Conservation (phyloP, 1,284 basidiomycete species). For the Cutaneotrichosporon mucoides region DNA sequence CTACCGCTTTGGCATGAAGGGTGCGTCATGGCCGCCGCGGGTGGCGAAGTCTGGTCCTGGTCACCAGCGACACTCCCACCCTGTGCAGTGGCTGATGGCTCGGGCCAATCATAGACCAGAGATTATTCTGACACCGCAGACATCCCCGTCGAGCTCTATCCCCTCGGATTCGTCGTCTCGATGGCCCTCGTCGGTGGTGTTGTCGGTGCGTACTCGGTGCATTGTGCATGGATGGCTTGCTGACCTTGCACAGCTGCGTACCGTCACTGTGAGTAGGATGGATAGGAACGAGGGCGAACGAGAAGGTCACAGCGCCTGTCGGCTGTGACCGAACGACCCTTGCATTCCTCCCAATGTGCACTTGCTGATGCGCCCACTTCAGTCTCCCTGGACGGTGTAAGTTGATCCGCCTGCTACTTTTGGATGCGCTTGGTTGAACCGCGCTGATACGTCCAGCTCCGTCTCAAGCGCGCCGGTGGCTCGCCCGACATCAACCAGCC, state of each 20-base stretch:
- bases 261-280: constrained; percentile 16
- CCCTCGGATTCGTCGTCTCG: constrained; percentile 45
- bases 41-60: not conserved
- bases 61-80: not conserved
- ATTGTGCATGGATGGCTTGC: constrained; percentile 1
- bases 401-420: not conserved
- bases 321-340: too few species aligned
- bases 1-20: constrained; percentile 46
- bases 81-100: not conserved
- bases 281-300: not conserved
- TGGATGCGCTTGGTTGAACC: too few species aligned
- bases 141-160: constrained; percentile 49
- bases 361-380: not conserved
- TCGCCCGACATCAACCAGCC: not conserved
- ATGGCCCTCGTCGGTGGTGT: constrained; percentile 42
- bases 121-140: constrained; percentile 24
- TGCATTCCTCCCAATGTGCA: too few species aligned
- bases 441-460: constrained; percentile 6
- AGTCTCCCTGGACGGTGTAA: constrained; percentile 3
- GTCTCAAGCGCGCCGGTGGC: constrained; percentile 13
- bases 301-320: not conserved
- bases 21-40: constrained; percentile 8
- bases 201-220: constrained; percentile 26
- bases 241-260: constrained; percentile 6
- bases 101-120: not conserved